Base-by-base conservation (phyloP, 1,139 yeast species). In the Candida neerlandica region DNA sequence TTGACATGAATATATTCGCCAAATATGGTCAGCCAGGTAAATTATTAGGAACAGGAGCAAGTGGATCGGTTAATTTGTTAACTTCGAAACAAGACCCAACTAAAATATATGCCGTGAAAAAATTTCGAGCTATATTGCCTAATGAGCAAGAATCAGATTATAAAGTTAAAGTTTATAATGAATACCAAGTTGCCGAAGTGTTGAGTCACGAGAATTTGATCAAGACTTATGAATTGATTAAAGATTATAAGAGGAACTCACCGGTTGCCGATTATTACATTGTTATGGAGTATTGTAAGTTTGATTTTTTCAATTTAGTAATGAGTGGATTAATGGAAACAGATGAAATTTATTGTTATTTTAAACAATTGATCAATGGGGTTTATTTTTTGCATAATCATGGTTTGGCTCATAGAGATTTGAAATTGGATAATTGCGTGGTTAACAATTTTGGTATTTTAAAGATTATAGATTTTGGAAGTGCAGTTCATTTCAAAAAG, bases 391-490 rank as follows among this genome's bases (percentile, higher is more conserved):
- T 87, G 53, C 95, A 87, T 63, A 67, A 74, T 3, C 73, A 81
- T 64, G 94, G 94, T 0, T 70, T 87, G 43, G 89, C 94, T 0
- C 95, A 87, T 65, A 72, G 95, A 45, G 95, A 87, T 63, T 73
- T 87, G 58, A 87, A 87, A 61, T 67, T 87, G 47, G 95, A 87
- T 64, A 87, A 87, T 63, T 87, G 94, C 64, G 91, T 86, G 50
- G 90, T 87, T 14, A 78, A 76, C 44, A 58, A 62, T 1, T 63
- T 76, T 19, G 94, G 94, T 2, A 76, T 86, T 11, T 67, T 87
- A 48, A 87, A 87, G 63, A 65, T 87, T 51, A 85, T 87, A 51
- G 95, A 87, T 69, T 87, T 86, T 65, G 95, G 95, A 1, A 82
- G 89, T 2, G 89, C 92, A 0, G 86, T 84, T 10, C 83, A 82